Base-by-base conservation (phyloP, 2,329 filamentous ascomycete genomes). In the Malbranchea zuffiana region DNA sequence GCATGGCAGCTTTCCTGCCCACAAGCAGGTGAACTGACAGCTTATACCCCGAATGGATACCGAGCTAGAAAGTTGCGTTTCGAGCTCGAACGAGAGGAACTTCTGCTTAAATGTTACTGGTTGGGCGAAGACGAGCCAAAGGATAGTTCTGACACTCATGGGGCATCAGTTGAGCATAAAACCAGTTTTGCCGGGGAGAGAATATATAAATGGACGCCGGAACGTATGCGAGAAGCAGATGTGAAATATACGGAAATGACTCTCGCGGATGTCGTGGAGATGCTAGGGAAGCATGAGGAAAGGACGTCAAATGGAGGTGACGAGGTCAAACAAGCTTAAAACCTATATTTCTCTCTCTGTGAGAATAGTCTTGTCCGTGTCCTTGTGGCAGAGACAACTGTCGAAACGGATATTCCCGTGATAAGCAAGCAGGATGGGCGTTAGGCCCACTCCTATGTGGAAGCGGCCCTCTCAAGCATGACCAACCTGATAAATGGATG, bases 21-120 rank as follows among this genome's bases (percentile, higher is more conserved):
- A 6, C 54, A 60, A 24, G 49, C 55, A 11, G 59, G 59, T 6
- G 57, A 62, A 40, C 40, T 62, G 11, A 27, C 54, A 5, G 43
- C 53, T 0, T 42, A 43, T 6, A 46, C 46, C 4, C 37, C 40
- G 2, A 32, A 41, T 7, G 35, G 42, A 2, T 47, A 45, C 8
- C 46, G 45, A 10, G 47, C 48, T 34, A 56, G 48, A 30, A 61
- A 59, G 44, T 48, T 61, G 43, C 53, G 49, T 15, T 42, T 62
- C 16, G 40, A 38, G 6, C 32, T 62, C 6, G 49, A 50, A 5
- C 50, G 47, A 11, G 37, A 53, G 6, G 48, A 50, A 19, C 28
- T 62, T 15, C 45, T 38, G 2, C 28, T 57, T 2, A 15, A 20
- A 13, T 40, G 25, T 30, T 40, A 26, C 20, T 40, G 37, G 37